These are phyloP conservation scores for Trichoderma sp. DNA, from an alignment of 2,329 filamentous ascomycete species.

Conservation along the genomic window DNA sequence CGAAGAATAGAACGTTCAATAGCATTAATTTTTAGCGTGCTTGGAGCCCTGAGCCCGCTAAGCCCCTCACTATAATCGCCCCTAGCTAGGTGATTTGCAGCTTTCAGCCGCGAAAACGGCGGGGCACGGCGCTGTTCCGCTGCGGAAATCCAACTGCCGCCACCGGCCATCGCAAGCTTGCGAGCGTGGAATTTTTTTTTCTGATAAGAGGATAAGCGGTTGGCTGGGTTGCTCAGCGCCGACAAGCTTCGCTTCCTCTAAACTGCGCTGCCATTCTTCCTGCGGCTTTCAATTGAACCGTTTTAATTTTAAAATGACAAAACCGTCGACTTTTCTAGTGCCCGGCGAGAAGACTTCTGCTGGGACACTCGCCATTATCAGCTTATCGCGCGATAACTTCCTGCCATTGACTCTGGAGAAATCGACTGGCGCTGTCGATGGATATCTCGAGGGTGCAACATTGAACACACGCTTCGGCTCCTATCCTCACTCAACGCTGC, in stretches of 20 bases:
- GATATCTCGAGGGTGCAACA: slow-evolving; percentile 76
- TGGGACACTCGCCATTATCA: slow-evolving; percentile 77
- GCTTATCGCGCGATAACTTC: slow-evolving; percentile 85
- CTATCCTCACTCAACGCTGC: slow-evolving; percentile 77
- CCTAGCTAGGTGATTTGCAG: neutral
- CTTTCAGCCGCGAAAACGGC: slow-evolving; percentile 4
- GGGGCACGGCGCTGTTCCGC: slow-evolving; percentile 21
- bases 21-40: slow-evolving; percentile 17
- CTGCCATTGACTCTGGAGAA: slow-evolving; percentile 73
- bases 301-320: slow-evolving; percentile 39
- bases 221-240: neutral
- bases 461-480: slow-evolving; percentile 95
- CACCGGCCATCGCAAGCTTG: slow-evolving; percentile 6
- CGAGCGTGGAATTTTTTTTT: slow-evolving; percentile 21
- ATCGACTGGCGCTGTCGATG: slow-evolving; percentile 65
- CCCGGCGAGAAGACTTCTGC: slow-evolving; percentile 65
- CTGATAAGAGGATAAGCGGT: neutral
- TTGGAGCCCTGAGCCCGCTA: slow-evolving; percentile 11
- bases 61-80: slow-evolving; percentile 26
- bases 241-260: neutral
- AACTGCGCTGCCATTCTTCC: neutral
- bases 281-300: neutral
- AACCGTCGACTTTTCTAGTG: slow-evolving; percentile 76
- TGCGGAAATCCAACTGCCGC: slow-evolving; percentile 13
- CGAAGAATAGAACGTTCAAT: slow-evolving; percentile 10